Conservation (phyloP, 495 filamentous ascomycete species). For the Penicillium ochrochloron region DNA sequence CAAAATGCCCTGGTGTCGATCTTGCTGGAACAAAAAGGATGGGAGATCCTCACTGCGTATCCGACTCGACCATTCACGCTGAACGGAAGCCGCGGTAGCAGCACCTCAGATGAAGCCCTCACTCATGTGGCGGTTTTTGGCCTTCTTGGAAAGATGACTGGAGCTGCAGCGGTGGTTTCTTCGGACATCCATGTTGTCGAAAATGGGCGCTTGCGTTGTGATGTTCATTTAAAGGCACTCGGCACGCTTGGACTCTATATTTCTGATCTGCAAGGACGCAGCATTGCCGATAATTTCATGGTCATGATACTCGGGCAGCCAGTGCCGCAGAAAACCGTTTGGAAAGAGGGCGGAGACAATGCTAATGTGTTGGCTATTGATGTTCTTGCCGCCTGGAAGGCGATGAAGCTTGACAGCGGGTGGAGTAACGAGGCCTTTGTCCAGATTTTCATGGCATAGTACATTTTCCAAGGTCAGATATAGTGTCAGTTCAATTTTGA, state of each 20-base stretch:
- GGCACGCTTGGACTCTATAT: constrained; percentile 76
- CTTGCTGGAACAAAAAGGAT: constrained; percentile 64
- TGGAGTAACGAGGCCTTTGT: constrained; percentile 87
- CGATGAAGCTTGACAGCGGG: constrained; percentile 68
- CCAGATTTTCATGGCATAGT: constrained; percentile 59
- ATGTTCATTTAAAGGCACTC: constrained; percentile 76
- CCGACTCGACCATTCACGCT: constrained; percentile 62
- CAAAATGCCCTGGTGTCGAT: constrained; percentile 57
- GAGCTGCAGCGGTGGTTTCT: constrained; percentile 72
- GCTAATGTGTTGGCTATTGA: constrained; percentile 75
- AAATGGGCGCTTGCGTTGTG: constrained; percentile 64
- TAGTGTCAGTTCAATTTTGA: neutral
- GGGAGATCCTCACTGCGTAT: constrained; percentile 82
- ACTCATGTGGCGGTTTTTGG: constrained; percentile 72
- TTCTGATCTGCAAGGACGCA: constrained; percentile 63
- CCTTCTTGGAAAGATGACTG: constrained; percentile 87
- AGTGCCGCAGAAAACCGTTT: constrained; percentile 69
- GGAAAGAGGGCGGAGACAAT: constrained; percentile 53
- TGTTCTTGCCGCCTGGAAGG: constrained; percentile 76
- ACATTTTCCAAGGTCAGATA: neutral
- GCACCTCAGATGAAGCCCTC: constrained; percentile 5
- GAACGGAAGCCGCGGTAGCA: constrained; percentile 22
- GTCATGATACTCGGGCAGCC: constrained; percentile 72
- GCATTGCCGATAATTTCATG: constrained; percentile 71
- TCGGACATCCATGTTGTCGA: constrained; percentile 59